A percentile compares a stretch with the other conserved stretches of the same genome.
Evolutionary conservation across 225 moss, liverwort and hornwort species (phyloP).

Genomic region (Polytrichum commune): DNA sequence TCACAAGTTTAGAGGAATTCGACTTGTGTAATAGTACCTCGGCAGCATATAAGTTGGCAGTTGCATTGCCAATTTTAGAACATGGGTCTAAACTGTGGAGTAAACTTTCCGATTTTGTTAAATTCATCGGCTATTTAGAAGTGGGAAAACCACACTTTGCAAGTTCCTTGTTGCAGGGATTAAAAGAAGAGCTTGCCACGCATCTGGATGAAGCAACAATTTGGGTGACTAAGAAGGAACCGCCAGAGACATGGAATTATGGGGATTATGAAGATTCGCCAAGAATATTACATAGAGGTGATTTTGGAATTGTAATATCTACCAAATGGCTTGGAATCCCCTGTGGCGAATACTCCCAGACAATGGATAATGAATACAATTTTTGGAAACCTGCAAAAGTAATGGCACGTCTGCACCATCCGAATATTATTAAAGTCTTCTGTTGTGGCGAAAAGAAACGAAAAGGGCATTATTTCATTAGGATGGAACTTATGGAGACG

Average conservation of each 20-base stretch:
- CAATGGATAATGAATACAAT: too few species aligned
- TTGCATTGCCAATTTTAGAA: too few species aligned
- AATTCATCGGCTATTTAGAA: background rate
- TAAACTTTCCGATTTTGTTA: too few species aligned
- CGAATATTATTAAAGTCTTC: background rate
- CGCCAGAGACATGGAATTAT: too few species aligned
- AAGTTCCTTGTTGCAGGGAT: background rate
- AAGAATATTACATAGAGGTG: too few species aligned
- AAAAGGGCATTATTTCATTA: background rate
- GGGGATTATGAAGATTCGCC: too few species aligned
- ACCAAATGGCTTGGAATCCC: background rate
- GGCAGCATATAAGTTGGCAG: too few species aligned
- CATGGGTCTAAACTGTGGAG: too few species aligned
- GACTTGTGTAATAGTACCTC: too few species aligned
- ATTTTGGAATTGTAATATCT: too few species aligned
- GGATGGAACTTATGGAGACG: conserved; percentile 5
- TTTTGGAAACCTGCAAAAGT: background rate
- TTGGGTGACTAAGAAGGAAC: background rate
- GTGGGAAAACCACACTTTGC: background rate
- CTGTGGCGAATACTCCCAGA: too few species aligned
- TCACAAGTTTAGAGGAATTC: too few species aligned
- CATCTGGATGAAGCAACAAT: background rate
- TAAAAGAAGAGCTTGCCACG: background rate
- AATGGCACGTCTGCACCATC: background rate
- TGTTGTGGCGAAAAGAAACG: background rate